These are phyloP conservation scores for Aspergillus nomiae DNA, from an alignment of 2,329 filamentous ascomycete species.

Conservation along the genomic window DNA sequence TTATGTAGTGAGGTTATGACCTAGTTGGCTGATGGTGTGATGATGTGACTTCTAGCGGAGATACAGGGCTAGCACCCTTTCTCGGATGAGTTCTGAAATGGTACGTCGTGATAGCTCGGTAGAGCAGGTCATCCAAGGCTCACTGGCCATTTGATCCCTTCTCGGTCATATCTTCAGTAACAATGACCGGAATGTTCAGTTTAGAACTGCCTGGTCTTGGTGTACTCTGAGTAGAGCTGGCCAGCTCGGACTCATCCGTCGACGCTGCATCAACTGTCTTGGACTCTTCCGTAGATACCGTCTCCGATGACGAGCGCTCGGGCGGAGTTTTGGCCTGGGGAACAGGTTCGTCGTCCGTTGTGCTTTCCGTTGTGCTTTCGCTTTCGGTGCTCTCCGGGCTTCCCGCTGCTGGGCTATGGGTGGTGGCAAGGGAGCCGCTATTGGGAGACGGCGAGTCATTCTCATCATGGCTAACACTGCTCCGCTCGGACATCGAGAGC, in stretches of 20 bases:
- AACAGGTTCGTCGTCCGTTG: conserved; percentile 13
- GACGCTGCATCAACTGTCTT: not conserved
- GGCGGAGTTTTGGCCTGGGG: not conserved
- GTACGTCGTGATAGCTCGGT: not conserved
- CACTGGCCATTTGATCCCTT: not conserved
- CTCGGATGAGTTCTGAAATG: not conserved
- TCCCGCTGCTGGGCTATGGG: conserved; percentile 24
- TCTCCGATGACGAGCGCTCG: not conserved
- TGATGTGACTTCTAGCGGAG: not conserved
- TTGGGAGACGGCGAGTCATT: conserved; percentile 19
- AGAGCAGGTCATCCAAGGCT: not conserved
- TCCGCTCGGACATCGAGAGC: conserved; percentile 37
- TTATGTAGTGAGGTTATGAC: not conserved
- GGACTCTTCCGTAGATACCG: not conserved
- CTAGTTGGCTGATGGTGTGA: not conserved
- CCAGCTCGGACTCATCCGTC: conserved; percentile 1
- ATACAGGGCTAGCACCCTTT: too few relatives aligned
- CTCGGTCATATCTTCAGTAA: conserved; percentile 18
- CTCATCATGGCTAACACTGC: conserved; percentile 36
- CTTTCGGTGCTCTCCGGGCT: conserved; percentile 28
- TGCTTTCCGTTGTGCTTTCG: conserved; percentile 29
- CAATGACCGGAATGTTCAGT: conserved; percentile 21
- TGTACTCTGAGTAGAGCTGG: not conserved
- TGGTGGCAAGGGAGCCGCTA: conserved; percentile 26
- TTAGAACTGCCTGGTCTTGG: conserved; percentile 4